Percentiles rank a stretch among this genome's conserved stretches.
Evolutionary conservation across 1,139 yeast species (phyloP).

Genomic region (Geotrichum reessii): DNA sequence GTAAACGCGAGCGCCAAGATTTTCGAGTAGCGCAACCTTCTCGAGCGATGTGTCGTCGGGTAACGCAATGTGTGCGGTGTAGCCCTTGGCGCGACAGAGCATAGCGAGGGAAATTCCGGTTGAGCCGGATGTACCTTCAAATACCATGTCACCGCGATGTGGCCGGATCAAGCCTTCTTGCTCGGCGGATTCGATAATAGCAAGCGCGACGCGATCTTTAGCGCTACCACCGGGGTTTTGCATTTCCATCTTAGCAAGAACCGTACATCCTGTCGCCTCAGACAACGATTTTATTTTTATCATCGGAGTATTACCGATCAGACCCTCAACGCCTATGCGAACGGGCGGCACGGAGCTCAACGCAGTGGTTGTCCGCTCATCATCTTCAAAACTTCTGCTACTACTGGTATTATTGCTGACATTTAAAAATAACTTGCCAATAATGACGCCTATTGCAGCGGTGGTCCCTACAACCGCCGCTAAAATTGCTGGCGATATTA

Average conservation of each 20-base stretch:
- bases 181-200: constrained; percentile 71
- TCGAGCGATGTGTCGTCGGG: constrained; percentile 92
- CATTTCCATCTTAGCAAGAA: constrained; percentile 82
- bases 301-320: constrained; percentile 88
- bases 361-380: background rate
- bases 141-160: constrained; percentile 55
- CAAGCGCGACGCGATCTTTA: constrained; percentile 87
- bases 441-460: background rate
- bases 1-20: constrained; percentile 81
- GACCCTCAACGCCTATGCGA: constrained; percentile 47
- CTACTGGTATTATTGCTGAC: background rate
- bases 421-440: background rate
- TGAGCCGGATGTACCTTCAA: constrained; percentile 94
- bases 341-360: constrained; percentile 10
- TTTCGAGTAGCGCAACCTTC: constrained; percentile 61
- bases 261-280: constrained; percentile 66
- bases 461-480: background rate
- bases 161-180: constrained; percentile 52
- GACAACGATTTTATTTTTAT: constrained; percentile 75
- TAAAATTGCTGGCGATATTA: background rate
- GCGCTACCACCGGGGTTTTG: constrained; percentile 94
- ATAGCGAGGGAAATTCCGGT: constrained; percentile 93
- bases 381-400: background rate
- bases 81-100: constrained; percentile 81
- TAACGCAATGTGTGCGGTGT: constrained; percentile 83